phyloP scores from a whole-genome alignment of 768 basidiomycete species.

The Cystofilobasidium capitatum region DNA sequence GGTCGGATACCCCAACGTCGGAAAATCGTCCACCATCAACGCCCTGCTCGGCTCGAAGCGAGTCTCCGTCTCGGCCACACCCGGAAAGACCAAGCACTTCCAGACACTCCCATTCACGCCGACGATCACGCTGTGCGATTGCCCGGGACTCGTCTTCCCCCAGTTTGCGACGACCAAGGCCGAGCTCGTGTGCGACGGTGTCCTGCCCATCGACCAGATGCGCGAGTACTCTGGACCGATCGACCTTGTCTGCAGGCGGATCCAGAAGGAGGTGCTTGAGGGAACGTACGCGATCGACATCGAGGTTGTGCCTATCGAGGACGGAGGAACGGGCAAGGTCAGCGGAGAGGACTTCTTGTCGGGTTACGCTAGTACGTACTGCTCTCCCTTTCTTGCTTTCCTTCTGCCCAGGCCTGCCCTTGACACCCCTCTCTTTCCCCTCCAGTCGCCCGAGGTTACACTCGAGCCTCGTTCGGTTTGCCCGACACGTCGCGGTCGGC shows the following conservation, averaged over 20 bases:
- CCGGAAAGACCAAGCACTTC: conserved; percentile 98
- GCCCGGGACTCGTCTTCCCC: conserved; percentile 94
- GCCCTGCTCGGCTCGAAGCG: conserved; percentile 90
- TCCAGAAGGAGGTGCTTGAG: conserved; percentile 77
- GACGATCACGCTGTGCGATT: conserved; percentile 81
- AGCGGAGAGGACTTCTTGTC: conserved; percentile 73
- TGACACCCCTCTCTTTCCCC: conserved; percentile 18
- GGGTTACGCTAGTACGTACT: conserved; percentile 77
- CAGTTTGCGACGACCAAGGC: conserved; percentile 97
- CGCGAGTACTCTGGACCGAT: conserved; percentile 81
- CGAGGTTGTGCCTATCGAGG: conserved; percentile 54
- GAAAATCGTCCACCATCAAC: conserved; percentile 97
- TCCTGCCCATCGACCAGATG: conserved; percentile 94
- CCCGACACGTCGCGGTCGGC: conserved; percentile 93
- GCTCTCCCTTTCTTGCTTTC: not conserved
- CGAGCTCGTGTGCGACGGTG: conserved; percentile 90
- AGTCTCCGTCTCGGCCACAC: conserved; percentile 95
- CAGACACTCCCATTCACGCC: conserved; percentile 93
- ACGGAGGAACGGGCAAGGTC: conserved; percentile 66
- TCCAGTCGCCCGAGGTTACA: conserved; percentile 83
- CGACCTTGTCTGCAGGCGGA: conserved; percentile 62
- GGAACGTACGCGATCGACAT: conserved; percentile 78
- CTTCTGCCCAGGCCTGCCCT: not conserved
- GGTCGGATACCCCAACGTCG: conserved; percentile 97
- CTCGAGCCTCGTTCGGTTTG: conserved; percentile 87